A percentile compares a stretch with the other conserved stretches of the same genome.
Evolutionary conservation across 2,329 filamentous ascomycete species (phyloP).

Genomic region (Cyclaneusma minus): DNA sequence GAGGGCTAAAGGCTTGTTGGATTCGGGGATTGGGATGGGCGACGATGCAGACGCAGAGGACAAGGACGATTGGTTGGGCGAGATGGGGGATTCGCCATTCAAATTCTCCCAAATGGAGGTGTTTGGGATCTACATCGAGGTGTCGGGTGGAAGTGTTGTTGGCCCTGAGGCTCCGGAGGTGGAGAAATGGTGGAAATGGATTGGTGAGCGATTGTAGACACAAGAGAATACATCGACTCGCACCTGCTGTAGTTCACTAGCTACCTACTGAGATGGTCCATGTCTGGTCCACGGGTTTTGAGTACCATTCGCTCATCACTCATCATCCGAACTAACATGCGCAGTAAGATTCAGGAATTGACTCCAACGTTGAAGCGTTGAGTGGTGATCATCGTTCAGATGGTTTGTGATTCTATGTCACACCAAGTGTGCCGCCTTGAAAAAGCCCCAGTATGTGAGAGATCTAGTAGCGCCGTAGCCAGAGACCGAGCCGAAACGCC

Average conservation of each 20-base stretch:
- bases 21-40: constrained; percentile 59
- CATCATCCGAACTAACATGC: too few relatives aligned
- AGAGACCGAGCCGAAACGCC: constrained; percentile 5
- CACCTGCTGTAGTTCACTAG: not conserved
- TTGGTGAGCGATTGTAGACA: constrained; percentile 54
- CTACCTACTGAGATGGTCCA: too few relatives aligned
- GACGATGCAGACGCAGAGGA: constrained; percentile 45
- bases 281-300: too few relatives aligned
- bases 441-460: not conserved
- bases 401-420: not conserved
- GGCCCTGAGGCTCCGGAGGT: constrained; percentile 50
- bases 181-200: constrained; percentile 82
- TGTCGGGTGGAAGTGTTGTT: constrained; percentile 58
- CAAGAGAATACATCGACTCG: not conserved
- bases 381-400: too few relatives aligned
- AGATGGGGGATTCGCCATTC: constrained; percentile 64
- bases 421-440: not conserved
- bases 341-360: too few relatives aligned
- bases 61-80: constrained; percentile 71
- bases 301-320: too few relatives aligned
- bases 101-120: constrained; percentile 70
- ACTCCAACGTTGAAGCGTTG: too few relatives aligned
- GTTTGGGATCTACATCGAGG: constrained; percentile 62
- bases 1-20: constrained; percentile 65
- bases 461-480: constrained; percentile 1